Percentiles rank a stretch among this genome's conserved stretches.
Conservation (phyloP, 2,329 filamentous ascomycete genomes). For the Grosmannia clavigera region DNA sequence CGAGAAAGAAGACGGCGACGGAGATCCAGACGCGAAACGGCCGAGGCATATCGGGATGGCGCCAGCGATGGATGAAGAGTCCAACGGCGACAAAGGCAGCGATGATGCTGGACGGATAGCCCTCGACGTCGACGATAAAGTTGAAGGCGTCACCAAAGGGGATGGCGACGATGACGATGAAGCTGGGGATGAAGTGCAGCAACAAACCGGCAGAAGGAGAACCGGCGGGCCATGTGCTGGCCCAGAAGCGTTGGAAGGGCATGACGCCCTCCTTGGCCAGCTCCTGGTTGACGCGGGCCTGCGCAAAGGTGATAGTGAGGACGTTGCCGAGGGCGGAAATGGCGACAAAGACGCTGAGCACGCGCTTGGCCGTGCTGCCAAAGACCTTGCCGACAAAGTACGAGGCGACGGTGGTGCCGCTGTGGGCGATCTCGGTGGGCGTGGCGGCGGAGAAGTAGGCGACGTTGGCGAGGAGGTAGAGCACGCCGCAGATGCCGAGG, state of each 20-base stretch:
- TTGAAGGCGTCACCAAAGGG: conserved; percentile 43
- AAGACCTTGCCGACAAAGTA: conserved; percentile 52
- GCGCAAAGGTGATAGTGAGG: conserved; percentile 51
- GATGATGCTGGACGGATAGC: conserved; percentile 34
- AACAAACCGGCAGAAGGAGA: conserved; percentile 48
- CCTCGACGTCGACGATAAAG: conserved; percentile 39
- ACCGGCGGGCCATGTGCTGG: conserved; percentile 53
- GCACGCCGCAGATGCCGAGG: conserved; percentile 42
- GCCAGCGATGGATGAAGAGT: conserved; percentile 21
- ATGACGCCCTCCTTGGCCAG: conserved; percentile 55
- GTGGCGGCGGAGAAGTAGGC: conserved; percentile 53
- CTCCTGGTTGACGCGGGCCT: conserved; percentile 55
- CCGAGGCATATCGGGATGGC: conserved; percentile 32
- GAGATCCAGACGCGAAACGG: conserved; percentile 42
- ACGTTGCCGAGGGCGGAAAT: conserved; percentile 51
- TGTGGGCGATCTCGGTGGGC: conserved; percentile 42
- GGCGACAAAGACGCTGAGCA: conserved; percentile 46
- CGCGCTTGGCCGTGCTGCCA: conserved; percentile 42
- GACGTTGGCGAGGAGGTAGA: conserved; percentile 52
- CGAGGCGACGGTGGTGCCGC: conserved; percentile 47
- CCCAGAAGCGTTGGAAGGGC: conserved; percentile 49
- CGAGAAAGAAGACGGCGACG: conserved; percentile 33
- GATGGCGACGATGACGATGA: conserved; percentile 33
- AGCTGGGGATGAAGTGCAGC: conserved; percentile 52
- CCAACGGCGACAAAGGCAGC: conserved; percentile 40